These are phyloP conservation scores for Sarcodon sp. DNA, from an alignment of 768 basidiomycete genomes.

Conservation along the genomic window DNA sequence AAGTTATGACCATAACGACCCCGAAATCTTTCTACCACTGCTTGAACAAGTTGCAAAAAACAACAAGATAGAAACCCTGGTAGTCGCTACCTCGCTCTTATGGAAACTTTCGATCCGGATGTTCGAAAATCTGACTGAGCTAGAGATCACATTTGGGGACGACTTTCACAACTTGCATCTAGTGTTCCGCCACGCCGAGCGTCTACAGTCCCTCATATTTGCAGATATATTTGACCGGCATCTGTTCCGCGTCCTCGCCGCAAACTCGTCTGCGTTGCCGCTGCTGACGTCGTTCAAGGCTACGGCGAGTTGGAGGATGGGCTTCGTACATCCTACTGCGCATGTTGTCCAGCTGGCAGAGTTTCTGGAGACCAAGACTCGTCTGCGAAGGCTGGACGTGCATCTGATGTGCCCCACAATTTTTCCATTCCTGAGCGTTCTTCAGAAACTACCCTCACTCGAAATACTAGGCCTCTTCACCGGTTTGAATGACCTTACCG, in stretches of 20 bases:
- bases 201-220: neutral
- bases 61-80: neutral
- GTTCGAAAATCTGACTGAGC: neutral
- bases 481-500: neutral
- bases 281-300: neutral
- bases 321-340: neutral
- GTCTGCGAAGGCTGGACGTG: neutral
- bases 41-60: neutral
- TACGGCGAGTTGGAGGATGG: neutral
- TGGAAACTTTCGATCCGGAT: neutral
- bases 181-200: neutral
- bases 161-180: neutral
- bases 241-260: neutral
- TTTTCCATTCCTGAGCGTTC: neutral
- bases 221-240: neutral
- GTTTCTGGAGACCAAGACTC: neutral
- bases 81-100: neutral
- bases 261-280: neutral
- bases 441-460: neutral
- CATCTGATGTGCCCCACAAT: neutral
- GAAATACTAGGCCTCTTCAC: neutral
- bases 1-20: no score
- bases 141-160: neutral
- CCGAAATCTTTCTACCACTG: neutral
- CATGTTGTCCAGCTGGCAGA: neutral